phyloP scores from a whole-genome alignment of 495 filamentous ascomycete species.

The Cudoniella acicularis region DNA sequence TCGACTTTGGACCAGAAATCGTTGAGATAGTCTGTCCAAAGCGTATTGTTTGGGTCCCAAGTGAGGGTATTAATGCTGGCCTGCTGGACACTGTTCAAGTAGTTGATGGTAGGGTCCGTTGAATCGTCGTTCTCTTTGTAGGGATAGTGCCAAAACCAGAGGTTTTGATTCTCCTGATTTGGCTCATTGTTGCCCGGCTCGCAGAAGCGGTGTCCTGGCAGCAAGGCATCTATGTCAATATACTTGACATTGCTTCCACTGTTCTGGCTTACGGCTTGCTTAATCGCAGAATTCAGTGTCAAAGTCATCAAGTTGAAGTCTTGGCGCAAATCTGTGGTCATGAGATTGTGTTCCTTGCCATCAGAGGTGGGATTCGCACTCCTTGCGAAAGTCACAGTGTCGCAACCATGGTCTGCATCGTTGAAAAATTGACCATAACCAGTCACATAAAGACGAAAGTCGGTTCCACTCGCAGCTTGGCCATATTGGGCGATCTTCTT shows the following conservation, averaged over 20 bases:
- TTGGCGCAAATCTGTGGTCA: constrained; percentile 9
- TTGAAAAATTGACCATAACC: constrained; percentile 9
- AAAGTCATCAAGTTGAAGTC: constrained; percentile 16
- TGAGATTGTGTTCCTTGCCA: constrained; percentile 10
- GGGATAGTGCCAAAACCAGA: constrained; percentile 12
- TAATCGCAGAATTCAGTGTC: constrained; percentile 7
- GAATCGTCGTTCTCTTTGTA: background rate
- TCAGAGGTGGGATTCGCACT: constrained; percentile 15
- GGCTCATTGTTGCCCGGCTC: constrained; percentile 11
- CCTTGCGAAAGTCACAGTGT: constrained; percentile 16
- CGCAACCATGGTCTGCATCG: background rate
- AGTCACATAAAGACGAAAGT: constrained; percentile 5
- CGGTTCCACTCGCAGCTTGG: background rate
- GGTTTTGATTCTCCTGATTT: constrained; percentile 6
- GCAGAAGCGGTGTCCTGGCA: constrained; percentile 4
- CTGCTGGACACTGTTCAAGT: no score
- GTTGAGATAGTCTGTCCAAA: background rate
- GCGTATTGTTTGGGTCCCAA: no score
- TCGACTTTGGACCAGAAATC: background rate
- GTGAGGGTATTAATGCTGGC: no score
- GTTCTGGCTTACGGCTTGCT: constrained; percentile 4
- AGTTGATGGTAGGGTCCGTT: background rate
- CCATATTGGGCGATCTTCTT: constrained; percentile 3
- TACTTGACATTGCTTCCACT: constrained; percentile 2
- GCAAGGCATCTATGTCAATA: constrained; percentile 1